Percentiles rank a stretch among this genome's conserved stretches.
Evolutionary conservation across 108 stramenopile genomes (phyloP).

Genomic region (Chaetoceros tenuissimus): DNA sequence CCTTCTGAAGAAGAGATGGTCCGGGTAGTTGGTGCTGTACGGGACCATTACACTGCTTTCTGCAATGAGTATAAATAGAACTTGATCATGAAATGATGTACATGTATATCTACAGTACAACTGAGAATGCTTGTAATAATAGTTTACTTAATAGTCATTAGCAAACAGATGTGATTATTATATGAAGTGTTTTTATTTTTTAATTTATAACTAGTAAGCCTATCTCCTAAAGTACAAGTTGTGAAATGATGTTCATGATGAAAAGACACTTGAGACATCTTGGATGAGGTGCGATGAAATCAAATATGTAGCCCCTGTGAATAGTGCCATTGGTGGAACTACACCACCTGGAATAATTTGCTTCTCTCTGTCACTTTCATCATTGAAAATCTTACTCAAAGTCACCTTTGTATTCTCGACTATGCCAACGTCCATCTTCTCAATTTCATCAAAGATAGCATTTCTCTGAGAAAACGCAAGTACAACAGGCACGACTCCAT

Average conservation of each 20-base stretch:
- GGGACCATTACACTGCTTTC: conserved; percentile 75
- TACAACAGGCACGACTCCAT: conserved; percentile 32
- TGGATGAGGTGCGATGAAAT: neutral
- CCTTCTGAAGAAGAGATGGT: conserved; percentile 80
- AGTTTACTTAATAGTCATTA: too few species aligned
- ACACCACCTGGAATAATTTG: neutral
- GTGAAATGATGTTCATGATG: neutral
- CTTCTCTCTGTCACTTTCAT: neutral
- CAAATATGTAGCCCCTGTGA: neutral
- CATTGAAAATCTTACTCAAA: neutral
- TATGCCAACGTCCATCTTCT: neutral
- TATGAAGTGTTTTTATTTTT: neutral
- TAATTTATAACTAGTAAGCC: neutral
- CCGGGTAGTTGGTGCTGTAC: conserved; percentile 60
- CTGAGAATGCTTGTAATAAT: too few species aligned
- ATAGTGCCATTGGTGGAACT: neutral
- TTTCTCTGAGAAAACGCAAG: conserved; percentile 23
- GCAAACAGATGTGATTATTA: too few species aligned
- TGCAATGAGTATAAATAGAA: conserved; percentile 52
- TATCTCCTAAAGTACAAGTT: neutral
- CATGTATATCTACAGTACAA: too few species aligned
- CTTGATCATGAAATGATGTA: neutral
- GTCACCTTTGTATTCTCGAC: neutral
- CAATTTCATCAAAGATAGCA: neutral
- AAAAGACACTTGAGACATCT: neutral